Evolutionary conservation across 352 stramenopile species (phyloP).

Genomic region (Thalassiosira delicatula): DNA sequence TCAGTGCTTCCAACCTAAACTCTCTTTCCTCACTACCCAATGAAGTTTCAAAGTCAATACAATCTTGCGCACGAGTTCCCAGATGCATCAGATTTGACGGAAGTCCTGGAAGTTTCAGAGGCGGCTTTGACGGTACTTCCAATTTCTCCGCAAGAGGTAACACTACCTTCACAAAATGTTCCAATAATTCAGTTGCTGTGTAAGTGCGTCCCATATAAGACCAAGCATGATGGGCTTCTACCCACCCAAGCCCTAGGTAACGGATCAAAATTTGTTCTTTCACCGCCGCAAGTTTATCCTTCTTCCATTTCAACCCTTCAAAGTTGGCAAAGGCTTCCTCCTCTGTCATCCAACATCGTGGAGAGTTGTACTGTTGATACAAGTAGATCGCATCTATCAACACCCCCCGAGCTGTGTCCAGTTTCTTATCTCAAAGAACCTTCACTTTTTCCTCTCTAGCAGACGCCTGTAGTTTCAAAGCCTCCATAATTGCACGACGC

Average conservation of each 20-base stretch:
- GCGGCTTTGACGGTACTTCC: background rate
- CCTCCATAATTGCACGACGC: background rate
- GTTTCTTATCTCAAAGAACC: background rate
- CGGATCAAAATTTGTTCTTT: slow-evolving; percentile 39
- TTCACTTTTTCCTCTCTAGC: background rate
- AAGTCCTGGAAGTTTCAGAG: too few species aligned
- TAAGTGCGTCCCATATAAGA: background rate
- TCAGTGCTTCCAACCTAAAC: background rate
- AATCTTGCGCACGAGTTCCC: background rate
- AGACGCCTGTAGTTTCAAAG: background rate
- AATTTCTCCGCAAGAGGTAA: background rate
- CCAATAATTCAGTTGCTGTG: background rate
- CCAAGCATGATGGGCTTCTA: background rate
- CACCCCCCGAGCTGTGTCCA: background rate
- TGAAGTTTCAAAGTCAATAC: too few species aligned
- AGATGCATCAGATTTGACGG: background rate
- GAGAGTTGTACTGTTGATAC: slow-evolving; percentile 35
- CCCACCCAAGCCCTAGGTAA: slow-evolving; percentile 25
- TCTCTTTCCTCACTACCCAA: background rate
- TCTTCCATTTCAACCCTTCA: slow-evolving; percentile 20
- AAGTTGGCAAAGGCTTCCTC: slow-evolving; percentile 1
- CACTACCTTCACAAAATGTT: background rate
- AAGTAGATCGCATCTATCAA: slow-evolving; percentile 16
- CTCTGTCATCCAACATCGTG: slow-evolving; percentile 11
- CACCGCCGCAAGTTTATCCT: background rate